Evolutionary conservation across 2,329 filamentous ascomycete species (phyloP), one percentile per base, ranked within the genome.

Genomic region (Cyphellophora attinorum): DNA sequence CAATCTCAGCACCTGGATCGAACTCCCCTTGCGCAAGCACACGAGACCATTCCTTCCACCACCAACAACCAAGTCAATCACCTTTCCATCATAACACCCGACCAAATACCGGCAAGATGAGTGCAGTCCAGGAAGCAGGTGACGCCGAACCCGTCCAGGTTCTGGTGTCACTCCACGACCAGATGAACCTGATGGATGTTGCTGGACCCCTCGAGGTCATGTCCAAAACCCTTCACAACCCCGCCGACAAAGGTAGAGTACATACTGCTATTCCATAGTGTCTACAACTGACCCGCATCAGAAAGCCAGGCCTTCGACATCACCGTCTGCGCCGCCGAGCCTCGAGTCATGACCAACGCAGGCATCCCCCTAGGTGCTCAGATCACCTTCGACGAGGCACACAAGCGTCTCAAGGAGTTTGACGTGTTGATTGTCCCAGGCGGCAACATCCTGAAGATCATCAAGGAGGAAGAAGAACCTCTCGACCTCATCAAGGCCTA

Each of bases 391-490:
- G 81, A 82, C 54, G 82, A 89, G 54, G 84, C 83, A 42, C 72
- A 85, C 60, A 74, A 84, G 40, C 62, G 64, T 47, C 72, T 86
- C 31, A 65, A 78, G 46, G 80, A 86, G 46, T 88, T 82, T 56
- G 85, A 93, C 57, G 70, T 91, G 43, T 70, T 93, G 48, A 70
- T 91, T 57, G 65, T 93, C 45, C 70, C 85, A 17, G 85, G 85
- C 51, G 84, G 85, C 53, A 72, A 75, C 54, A 64, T 42, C 6
- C 40, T 65, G 39, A 72, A 79, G 17, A 59, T 85, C 43, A 61
- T 88, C 53, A 76, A 83, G 60, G 29, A 39, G n/a, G 37, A 45
- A 12, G 80, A 82, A 54, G 74, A 85, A 57, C 81, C 81, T 15
- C 67, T 88, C 42, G 63, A 68, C 43, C 67, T 89, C 55, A 84